These are phyloP conservation scores for Mycena indigotica DNA, from an alignment of 768 basidiomycete species.

Conservation along the genomic window DNA sequence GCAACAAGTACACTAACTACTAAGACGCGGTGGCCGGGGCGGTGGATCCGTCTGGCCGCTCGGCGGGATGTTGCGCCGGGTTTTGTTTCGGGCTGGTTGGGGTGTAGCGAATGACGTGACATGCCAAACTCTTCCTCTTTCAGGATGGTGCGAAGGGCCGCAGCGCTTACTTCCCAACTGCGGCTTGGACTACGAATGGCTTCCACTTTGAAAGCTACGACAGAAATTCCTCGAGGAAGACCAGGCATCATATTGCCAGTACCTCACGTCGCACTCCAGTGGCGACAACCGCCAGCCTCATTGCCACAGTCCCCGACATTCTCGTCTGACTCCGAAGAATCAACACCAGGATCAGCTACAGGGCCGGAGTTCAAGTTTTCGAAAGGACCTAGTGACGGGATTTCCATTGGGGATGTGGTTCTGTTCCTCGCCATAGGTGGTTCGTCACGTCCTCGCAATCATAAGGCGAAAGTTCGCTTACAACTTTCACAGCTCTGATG, in stretches of 20 bases:
- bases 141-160: not conserved
- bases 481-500: too few species aligned
- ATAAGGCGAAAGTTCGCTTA: too few species aligned
- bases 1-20: too few species aligned
- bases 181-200: not conserved
- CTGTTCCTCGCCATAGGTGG: too few species aligned
- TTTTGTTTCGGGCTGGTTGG: not conserved
- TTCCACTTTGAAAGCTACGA: not conserved
- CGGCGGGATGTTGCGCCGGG: too few species aligned
- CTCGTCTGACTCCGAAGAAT: not conserved
- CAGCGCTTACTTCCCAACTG: not conserved
- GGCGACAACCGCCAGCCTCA: not conserved
- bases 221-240: not conserved
- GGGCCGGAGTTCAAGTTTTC: too few species aligned
- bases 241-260: not conserved
- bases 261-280: not conserved
- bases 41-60: too few species aligned
- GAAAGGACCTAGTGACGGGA: too few species aligned
- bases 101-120: not conserved
- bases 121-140: not conserved
- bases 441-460: too few species aligned
- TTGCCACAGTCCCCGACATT: not conserved
- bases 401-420: too few species aligned
- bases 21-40: too few species aligned
- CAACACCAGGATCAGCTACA: not conserved